These are phyloP conservation scores for Microcyclospora tardicrescens DNA, from an alignment of 2,329 filamentous ascomycete genomes.

Conservation along the genomic window DNA sequence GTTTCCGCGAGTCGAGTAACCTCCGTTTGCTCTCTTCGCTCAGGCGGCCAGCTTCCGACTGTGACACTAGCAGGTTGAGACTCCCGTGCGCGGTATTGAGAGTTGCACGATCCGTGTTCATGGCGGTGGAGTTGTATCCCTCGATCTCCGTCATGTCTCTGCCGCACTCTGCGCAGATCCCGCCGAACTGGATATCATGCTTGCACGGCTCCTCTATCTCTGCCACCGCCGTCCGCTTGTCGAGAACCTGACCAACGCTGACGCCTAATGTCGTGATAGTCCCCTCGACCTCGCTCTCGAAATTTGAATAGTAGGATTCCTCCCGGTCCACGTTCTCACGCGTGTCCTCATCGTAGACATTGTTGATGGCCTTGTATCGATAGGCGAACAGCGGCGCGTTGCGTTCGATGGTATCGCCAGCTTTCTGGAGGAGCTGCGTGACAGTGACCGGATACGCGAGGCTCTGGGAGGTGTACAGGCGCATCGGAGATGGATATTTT, in stretches of 20 bases:
- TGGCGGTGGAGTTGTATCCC: slow-evolving; percentile 67
- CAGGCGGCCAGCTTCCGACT: slow-evolving; percentile 62
- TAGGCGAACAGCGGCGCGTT: slow-evolving; percentile 75
- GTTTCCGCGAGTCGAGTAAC: slow-evolving; percentile 65
- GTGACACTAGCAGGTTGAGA: slow-evolving; percentile 71
- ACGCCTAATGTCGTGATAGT: slow-evolving; percentile 66
- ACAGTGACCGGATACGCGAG: slow-evolving; percentile 91
- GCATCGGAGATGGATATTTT: slow-evolving; percentile 26
- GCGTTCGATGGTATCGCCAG: slow-evolving; percentile 62
- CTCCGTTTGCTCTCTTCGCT: slow-evolving; percentile 80
- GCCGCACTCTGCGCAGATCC: slow-evolving; percentile 82
- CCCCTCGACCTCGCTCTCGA: slow-evolving; percentile 74
- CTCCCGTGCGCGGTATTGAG: slow-evolving; percentile 95
- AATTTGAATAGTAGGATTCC: slow-evolving; percentile 62
- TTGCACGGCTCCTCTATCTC: slow-evolving; percentile 83
- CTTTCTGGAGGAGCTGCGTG: slow-evolving; percentile 64
- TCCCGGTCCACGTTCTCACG: slow-evolving; percentile 49
- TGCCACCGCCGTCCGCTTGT: slow-evolving; percentile 42
- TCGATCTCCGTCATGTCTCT: slow-evolving; percentile 81
- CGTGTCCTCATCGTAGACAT: slow-evolving; percentile 54
- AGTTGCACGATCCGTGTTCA: slow-evolving; percentile 72
- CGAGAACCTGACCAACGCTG: slow-evolving; percentile 48
- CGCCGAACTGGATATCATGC: slow-evolving; percentile 82
- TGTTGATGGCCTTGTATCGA: slow-evolving; percentile 63
- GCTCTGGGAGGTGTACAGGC: slow-evolving; percentile 34